Evolutionary conservation across 2,329 filamentous ascomycete genomes (phyloP), one percentile per base, ranked within the genome.

Genomic region (Aspergillus fijiensis): DNA sequence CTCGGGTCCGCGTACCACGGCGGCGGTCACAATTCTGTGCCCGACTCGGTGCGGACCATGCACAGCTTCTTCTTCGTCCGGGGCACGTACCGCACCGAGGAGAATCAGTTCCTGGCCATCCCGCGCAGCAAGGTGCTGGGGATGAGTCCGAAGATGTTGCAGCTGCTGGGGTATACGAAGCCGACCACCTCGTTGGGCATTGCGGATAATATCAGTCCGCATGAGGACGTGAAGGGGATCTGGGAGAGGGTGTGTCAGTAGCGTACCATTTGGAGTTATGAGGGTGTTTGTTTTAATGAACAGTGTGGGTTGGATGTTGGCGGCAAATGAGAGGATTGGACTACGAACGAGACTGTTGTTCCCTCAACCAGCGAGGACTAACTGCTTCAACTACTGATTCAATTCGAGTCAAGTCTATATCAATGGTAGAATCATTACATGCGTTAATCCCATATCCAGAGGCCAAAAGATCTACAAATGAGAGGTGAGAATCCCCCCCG

Each of bases 91-190:
- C 66, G 73, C 11, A 67, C 69, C 7, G 72, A 76, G 57, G 73
- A 76, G 55, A 76, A 75, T 56, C 73, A 75, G 57, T 73, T 74
- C 42, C 55, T 76, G 3, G 68, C 70, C 3, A 65, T 74, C 9
- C 70, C 73, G 2, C 51, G 67, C 4, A 73, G 70, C 47, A 71
- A 69, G 48, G 69, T 69, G 9, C 61, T 69, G 0, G 55, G 53
- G 9, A 76, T 76, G 73, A 74, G 66, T 52, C 64, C 67, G 2
- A 68, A 70, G 48, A 74, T 76, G 72, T 60, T 71, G 42, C 59
- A 60, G 5, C 58, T 76, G 7, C 63, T 76, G 3, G 73, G 74
- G 11, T 76, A 75, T 59, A 72, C 69, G 58, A 72, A 74, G 50
- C 73, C 74, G 0, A 59, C 55, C 1, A 65, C 71, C 2, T 65